Evolutionary conservation across 148 eudicot genomes (phyloP).

Genomic region (Bassia scoparia): DNA sequence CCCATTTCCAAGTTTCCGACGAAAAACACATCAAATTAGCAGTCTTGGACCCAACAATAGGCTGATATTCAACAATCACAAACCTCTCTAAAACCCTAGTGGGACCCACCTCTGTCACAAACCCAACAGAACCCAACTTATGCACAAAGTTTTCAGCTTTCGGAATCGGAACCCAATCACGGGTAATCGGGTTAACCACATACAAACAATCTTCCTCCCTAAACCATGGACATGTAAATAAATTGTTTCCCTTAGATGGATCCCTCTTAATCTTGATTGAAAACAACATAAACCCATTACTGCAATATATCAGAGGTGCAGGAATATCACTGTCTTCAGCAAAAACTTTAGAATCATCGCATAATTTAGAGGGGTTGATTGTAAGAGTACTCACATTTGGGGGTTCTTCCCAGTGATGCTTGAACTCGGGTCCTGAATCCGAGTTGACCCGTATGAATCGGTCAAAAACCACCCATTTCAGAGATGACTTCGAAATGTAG

Average conservation of each 20-base stretch:
- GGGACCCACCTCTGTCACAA: neutral
- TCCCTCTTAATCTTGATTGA: neutral
- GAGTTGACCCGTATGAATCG: neutral
- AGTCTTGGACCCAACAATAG: neutral
- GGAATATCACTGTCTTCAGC: neutral
- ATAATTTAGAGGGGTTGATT: neutral
- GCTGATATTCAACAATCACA: constrained; percentile 8
- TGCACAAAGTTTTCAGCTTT: neutral
- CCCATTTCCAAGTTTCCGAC: constrained; percentile 18
- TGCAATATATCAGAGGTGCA: neutral
- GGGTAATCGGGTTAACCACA: neutral
- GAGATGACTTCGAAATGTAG: neutral
- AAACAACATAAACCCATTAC: neutral
- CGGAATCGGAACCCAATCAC: neutral
- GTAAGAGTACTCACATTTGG: neutral
- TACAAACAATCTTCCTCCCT: neutral
- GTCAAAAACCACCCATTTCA: neutral
- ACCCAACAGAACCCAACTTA: neutral
- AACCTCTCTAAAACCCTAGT: neutral
- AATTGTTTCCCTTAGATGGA: too few species aligned
- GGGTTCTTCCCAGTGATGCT: neutral
- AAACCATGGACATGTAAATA: neutral
- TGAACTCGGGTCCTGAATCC: neutral
- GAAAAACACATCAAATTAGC: constrained; percentile 5
- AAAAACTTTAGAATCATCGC: too few species aligned